These are phyloP conservation scores for Solanum pinnatisectum DNA, from an alignment of 257 asterid species.

Conservation along the genomic window DNA sequence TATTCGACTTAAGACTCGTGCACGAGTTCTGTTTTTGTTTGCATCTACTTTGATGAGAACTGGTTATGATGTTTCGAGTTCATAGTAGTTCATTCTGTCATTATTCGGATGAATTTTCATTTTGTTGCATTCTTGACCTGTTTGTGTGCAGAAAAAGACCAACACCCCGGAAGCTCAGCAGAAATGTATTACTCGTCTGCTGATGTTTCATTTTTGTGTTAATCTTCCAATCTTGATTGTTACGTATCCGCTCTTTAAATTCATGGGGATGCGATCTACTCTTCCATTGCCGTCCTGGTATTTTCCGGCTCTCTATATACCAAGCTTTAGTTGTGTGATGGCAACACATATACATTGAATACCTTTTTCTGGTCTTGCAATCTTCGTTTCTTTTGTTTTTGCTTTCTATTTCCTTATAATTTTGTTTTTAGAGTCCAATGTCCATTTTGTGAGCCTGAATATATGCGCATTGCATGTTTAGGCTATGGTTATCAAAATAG, in stretches of 20 bases:
- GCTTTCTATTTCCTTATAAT: not conserved
- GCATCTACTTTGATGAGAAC: not conserved
- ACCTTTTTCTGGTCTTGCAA: not conserved
- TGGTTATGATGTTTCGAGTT: not conserved
- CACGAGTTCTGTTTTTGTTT: not conserved
- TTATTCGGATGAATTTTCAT: not conserved
- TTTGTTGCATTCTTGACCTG: slow-evolving; percentile 1
- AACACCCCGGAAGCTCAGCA: slow-evolving; percentile 88
- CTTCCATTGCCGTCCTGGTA: slow-evolving; percentile 99
- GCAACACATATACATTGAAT: not conserved
- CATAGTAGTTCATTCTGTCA: not conserved
- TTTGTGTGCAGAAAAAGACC: slow-evolving; percentile 60
- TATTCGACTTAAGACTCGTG: not conserved
- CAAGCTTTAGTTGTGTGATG: slow-evolving; percentile 20
- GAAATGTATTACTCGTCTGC: slow-evolving; percentile 71
- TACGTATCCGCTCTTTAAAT: slow-evolving; percentile 82
- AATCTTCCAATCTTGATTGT: slow-evolving; percentile 79
- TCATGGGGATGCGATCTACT: slow-evolving; percentile 89
- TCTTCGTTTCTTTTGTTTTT: not conserved
- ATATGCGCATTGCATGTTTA: not conserved
- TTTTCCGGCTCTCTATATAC: slow-evolving; percentile 52
- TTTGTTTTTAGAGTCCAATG: not conserved
- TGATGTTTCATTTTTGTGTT: slow-evolving; percentile 82
- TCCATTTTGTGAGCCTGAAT: not conserved
- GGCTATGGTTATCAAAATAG: too few species aligned